Evolutionary conservation across 208 protist species (phyloP), one percentile per base, ranked within the genome.

Genomic region (Acanthamoeba culbertsoni): DNA sequence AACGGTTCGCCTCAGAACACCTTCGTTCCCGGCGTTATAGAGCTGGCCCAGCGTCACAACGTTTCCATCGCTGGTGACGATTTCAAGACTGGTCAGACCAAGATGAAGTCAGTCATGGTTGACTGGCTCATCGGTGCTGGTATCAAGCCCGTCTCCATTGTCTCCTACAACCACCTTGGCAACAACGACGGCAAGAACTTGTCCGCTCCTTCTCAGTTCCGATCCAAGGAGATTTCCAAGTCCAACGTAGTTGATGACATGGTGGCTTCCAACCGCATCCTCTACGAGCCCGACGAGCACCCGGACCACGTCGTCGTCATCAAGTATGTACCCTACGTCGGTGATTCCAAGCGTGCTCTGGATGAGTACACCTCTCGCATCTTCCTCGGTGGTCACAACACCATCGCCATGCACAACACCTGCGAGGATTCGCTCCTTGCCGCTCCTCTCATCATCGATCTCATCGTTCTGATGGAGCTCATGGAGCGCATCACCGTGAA

Each of bases 71-170:
- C 96, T 89, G 99, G 99, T 84, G 99, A 99, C 95, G 99, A 99
- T 96, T 99, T 99, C 97, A 99, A 99, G 97, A 98, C 97, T 57
- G 99, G 99, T 53, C 99, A 99, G 97, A 99, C 99, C n/a, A 99
- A 99, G 96, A 98, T 99, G 94, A 99, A 99, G 96, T 99, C 98
- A 37, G 99, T 99, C 2, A 94, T 99, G 65, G 97, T 99, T 40
- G 99, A 99, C 96, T 99, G 99, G 96, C 97, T 99, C 90, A 98
- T 99, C 51, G 94, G 93, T 42, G 98, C 99, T 33, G 99, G 98
- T 91, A 97, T 99, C 84, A 99, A 99, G 95, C 96, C 97, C 28
- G 89, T 92, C 18, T 97, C 97, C 33, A 99, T 99, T 95, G 97
- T 96, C 20, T 98, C 95, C 2, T 99, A 99, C 96, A 99, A 99